Base-by-base conservation (phyloP, 179 eudicot species). In the Silene noctiflora region DNA sequence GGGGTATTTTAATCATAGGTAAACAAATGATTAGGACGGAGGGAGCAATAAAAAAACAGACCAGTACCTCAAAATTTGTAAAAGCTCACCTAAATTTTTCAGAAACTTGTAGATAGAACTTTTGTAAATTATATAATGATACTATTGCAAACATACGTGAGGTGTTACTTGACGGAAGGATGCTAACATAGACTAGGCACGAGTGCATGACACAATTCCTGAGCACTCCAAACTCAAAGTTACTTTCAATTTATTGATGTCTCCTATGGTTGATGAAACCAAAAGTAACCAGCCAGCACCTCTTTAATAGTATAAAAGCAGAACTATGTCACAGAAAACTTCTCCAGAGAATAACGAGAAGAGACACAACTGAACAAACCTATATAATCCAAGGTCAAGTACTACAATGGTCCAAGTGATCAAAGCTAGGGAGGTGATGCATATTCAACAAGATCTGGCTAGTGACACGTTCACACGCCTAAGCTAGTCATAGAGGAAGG, bases 111-210 rank as follows among this genome's bases (percentile, higher is more conserved):
- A 27, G 9, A 64, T 13, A 25, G 24, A 64, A 14, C 33, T 22
- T 21, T 62, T 10, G 16, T 62, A 64, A 29, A 64, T 27, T 44
- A 63, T 12, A 63, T 25, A 29, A 64, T 35, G 70, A 8, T 4
- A 67, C 69, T 67, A 31, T 33, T 67, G 48, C 48, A 33, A 67
- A 35, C 22, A 67, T 19, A 39, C 25, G 9, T 35, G 68, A 67
- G 46, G 69, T n/a, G 11, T 19, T 13, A 66, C 69, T 66, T 31
- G 44, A 33, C 33, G n/a, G 33, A 66, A n/a, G 22, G 46, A 66
- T 66, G 46, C 12, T 27, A 31, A 33, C 4, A 66, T 16, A 62
- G 67, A 24, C 29, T 62, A 12, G 17, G 27, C 66, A 21, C 0
- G 17, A 29, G 33, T 29, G 33, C 33, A 29, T 29, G 33, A 64